phyloP scores from a whole-genome alignment of 2,329 filamentous ascomycete species.

The Aureobasidium sp. region DNA sequence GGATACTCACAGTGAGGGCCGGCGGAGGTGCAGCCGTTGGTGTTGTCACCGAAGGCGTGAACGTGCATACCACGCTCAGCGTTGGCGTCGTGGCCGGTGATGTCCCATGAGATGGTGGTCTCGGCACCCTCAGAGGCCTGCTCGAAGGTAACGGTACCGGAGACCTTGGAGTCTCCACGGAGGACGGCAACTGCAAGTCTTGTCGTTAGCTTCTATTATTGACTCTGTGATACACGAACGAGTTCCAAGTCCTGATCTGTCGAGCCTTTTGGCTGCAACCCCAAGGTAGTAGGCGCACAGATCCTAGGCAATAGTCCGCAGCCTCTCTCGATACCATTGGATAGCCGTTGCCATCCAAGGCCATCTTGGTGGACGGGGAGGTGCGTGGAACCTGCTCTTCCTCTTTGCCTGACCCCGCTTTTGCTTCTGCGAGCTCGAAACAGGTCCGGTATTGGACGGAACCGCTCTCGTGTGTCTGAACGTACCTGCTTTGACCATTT shows the following conservation, averaged over 20 bases:
- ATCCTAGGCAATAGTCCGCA: background rate
- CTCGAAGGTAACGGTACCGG: constrained; percentile 90
- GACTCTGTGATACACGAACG: background rate
- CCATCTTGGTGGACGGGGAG: constrained; percentile 19
- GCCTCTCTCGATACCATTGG: background rate
- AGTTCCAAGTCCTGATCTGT: background rate
- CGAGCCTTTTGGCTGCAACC: background rate
- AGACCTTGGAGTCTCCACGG: constrained; percentile 94
- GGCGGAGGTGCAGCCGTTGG: constrained; percentile 98
- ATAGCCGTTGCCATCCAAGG: constrained; percentile 1
- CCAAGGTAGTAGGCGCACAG: background rate
- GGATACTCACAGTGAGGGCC: constrained; percentile 81
- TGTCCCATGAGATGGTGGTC: constrained; percentile 86
- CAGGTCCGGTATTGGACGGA: background rate
- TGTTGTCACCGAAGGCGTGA: constrained; percentile 99
- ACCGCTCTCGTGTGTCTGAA: constrained; percentile 20
- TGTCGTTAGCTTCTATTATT: background rate
- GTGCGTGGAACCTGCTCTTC: constrained; percentile 26
- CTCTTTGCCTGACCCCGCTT: constrained; percentile 27
- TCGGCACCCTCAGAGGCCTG: constrained; percentile 72
- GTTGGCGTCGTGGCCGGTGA: constrained; percentile 85
- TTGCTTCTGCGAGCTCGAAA: background rate
- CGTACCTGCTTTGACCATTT: constrained; percentile 98
- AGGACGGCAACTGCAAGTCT: constrained; percentile 70
- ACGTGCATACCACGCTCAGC: constrained; percentile 97